phyloP scores from a whole-genome alignment of 225 moss, liverwort and hornwort species.

The Rhytidiadelphus loreus region DNA sequence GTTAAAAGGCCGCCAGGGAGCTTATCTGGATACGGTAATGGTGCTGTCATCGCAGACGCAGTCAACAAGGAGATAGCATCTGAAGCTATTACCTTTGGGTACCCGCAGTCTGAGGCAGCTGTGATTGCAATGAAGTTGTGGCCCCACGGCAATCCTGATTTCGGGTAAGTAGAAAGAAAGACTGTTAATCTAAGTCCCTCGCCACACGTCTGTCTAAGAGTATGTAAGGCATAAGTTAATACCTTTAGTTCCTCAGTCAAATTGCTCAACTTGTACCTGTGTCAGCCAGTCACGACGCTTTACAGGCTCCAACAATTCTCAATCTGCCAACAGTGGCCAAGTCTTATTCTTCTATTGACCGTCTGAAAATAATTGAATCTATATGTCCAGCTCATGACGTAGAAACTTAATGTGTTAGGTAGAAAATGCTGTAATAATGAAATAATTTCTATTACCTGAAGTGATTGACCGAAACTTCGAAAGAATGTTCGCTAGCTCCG shows the following conservation, averaged over 20 bases:
- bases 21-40: conserved; percentile 36
- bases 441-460: background rate
- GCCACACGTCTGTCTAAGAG: background rate
- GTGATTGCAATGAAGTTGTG: conserved; percentile 19
- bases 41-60: conserved; percentile 17
- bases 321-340: background rate
- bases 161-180: conserved; percentile 16
- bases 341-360: background rate
- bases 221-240: background rate
- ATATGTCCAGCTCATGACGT: background rate
- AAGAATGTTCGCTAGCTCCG: background rate
- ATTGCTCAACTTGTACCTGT: background rate
- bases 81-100: conserved; percentile 35
- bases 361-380: background rate
- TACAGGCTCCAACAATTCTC: background rate
- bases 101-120: conserved; percentile 16
- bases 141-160: conserved; percentile 26
- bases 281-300: background rate
- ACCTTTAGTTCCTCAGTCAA: background rate
- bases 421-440: background rate
- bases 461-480: background rate
- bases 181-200: background rate
- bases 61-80: conserved; percentile 7
- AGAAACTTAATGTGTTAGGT: background rate
- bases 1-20: conserved; percentile 26